Evolutionary conservation across 208 protist genomes (phyloP), one percentile per base, ranked within the genome.

Genomic region (Borovskyia barvae): DNA sequence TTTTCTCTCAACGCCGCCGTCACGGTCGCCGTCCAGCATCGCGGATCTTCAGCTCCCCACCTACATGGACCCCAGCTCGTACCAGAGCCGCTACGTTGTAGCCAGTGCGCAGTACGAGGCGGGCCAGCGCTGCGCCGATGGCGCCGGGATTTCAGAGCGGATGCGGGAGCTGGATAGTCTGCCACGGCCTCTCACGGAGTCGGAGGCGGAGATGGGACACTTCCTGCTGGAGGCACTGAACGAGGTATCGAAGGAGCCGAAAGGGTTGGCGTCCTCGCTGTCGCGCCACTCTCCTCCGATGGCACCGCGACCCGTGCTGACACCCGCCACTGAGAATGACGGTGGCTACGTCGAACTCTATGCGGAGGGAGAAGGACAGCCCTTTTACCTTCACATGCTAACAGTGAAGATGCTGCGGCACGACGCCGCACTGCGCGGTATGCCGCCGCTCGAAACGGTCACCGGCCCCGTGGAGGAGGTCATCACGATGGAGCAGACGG

Each of bases 311-410:
- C 29, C 59, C 15, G 24, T 22, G 30, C 7, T 55, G 5, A 11
- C 57, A 0, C 40, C 28, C 3, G 22, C 36, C 12, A 46, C 35
- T 0, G 46, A 45, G 12, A 45, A 24, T 29, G 58, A 62, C 11
- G 53, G 35, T 26, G 64, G 25, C 36, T 42, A 62, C 36, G 73
- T 80, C 45, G 80, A 92, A 41, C 52, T 95, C 53, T 95, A 95
- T 62, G 83, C 71, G 17, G 80, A 91, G 41, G 72, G 72, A 0
- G 77, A 88, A 11, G 88, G 88, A 3, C 84, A 85, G 60, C 76
- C 85, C 5, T 89, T 75, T 56, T 95, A 83, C 55, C 52, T 95
- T 29, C 88, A 95, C 71, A 85, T 90, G 65, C 25, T 92, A 4
- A 80, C 63, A 6, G 78, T 80, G 47, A 85, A 77, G 67, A 95